A percentile compares a stretch with the other conserved stretches of the same genome.
phyloP scores from a whole-genome alignment of 768 basidiomycete species.

The Sarcomyxa edulis region DNA sequence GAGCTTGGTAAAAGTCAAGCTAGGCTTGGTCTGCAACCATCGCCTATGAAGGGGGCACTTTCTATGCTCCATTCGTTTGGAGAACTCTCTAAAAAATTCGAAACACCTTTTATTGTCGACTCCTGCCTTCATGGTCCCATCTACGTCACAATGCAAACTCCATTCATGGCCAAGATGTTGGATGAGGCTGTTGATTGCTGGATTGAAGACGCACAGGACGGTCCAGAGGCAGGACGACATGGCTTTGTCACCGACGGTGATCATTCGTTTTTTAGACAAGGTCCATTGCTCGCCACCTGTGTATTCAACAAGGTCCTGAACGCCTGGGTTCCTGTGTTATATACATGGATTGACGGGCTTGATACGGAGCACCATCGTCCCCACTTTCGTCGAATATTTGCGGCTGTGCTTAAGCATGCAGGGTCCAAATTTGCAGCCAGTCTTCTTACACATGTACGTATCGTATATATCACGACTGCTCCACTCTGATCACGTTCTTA shows the following conservation, averaged over 20 bases:
- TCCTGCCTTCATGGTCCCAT: conserved; percentile 13
- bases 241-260: conserved; percentile 20
- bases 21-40: conserved; percentile 9
- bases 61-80: conserved; percentile 7
- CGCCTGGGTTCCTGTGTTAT: conserved; percentile 18
- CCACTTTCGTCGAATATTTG: conserved; percentile 10
- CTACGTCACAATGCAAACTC: conserved; percentile 15
- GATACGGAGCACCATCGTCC: conserved; percentile 17
- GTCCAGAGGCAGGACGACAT: conserved; percentile 8
- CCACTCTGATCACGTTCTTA: background rate
- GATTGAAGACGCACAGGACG: conserved; percentile 7
- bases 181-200: conserved; percentile 13
- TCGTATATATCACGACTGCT: background rate
- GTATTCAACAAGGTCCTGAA: conserved; percentile 7
- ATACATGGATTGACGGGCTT: conserved; percentile 15
- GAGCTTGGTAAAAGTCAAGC: too few relatives aligned
- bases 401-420: conserved; percentile 5
- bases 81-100: conserved; percentile 9
- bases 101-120: conserved; percentile 14
- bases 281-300: conserved; percentile 14
- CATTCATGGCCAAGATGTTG: conserved; percentile 15
- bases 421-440: conserved; percentile 1
- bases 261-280: conserved; percentile 15
- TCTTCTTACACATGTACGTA: conserved; percentile 6
- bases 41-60: conserved; percentile 9